Evolutionary conservation across 768 basidiomycete genomes (phyloP).

Genomic region (Podaxis sp.): DNA sequence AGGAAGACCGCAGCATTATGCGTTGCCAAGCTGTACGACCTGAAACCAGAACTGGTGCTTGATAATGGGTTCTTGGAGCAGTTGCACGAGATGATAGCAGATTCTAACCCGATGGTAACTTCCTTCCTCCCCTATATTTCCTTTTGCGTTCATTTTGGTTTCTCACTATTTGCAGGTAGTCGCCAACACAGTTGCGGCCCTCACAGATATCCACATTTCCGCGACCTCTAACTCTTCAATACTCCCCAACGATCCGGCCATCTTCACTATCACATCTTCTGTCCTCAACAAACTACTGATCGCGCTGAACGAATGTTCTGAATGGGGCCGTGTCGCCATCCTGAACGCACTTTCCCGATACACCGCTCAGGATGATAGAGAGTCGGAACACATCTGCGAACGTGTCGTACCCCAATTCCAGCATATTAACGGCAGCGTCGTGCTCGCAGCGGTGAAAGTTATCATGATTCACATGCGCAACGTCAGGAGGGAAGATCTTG

Average conservation of each 20-base stretch:
- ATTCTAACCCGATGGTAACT: conserved; percentile 93
- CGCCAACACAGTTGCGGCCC: conserved; percentile 91
- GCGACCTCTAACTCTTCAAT: conserved; percentile 58
- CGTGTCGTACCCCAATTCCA: conserved; percentile 98
- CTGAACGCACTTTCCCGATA: conserved; percentile 86
- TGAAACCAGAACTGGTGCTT: conserved; percentile 92
- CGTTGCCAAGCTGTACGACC: conserved; percentile 96
- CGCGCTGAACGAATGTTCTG: conserved; percentile 96
- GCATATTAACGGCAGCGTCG: conserved; percentile 94
- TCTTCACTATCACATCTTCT: conserved; percentile 81
- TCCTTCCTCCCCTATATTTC: neutral
- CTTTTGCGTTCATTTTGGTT: conserved; percentile 4
- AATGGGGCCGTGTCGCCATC: conserved; percentile 97
- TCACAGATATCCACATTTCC: conserved; percentile 87
- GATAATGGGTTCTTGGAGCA: conserved; percentile 93
- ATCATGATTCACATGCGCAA: conserved; percentile 96
- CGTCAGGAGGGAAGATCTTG: conserved; percentile 78
- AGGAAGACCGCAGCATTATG: conserved; percentile 97
- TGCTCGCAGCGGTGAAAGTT: conserved; percentile 95
- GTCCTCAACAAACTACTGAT: conserved; percentile 89
- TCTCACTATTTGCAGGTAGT: conserved; percentile 72
- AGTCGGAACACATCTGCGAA: conserved; percentile 98
- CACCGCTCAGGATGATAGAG: conserved; percentile 81
- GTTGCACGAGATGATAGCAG: conserved; percentile 89
- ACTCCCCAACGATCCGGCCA: conserved; percentile 57